These are phyloP conservation scores for Dothiorella sarmentorum DNA, from an alignment of 2,329 filamentous ascomycete species.

Conservation along the genomic window DNA sequence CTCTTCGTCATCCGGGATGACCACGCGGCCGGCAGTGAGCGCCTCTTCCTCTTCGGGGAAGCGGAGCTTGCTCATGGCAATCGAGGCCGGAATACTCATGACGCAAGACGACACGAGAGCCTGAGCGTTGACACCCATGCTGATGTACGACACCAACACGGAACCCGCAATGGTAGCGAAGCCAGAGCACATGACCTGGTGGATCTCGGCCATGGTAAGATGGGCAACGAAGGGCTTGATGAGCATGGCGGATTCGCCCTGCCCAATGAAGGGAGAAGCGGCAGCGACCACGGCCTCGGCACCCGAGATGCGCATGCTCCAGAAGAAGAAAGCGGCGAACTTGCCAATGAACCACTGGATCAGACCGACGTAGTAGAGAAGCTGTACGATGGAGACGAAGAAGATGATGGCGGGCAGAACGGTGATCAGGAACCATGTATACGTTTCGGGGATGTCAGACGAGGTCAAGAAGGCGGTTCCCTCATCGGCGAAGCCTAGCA, in stretches of 20 bases:
- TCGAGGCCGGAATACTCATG: conserved; percentile 90
- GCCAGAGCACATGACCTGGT: conserved; percentile 89
- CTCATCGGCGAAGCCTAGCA: conserved; percentile 71
- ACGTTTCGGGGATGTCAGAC: conserved; percentile 37
- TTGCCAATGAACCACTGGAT: conserved; percentile 89
- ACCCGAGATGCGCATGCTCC: conserved; percentile 79
- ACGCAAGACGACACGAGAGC: conserved; percentile 87
- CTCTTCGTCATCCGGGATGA: conserved; percentile 76
- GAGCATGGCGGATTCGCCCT: conserved; percentile 90
- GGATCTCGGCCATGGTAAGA: conserved; percentile 81
- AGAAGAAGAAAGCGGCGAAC: conserved; percentile 89
- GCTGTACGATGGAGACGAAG: conserved; percentile 88
- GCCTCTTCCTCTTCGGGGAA: conserved; percentile 87
- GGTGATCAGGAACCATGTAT: conserved; percentile 67
- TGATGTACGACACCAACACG: conserved; percentile 81
- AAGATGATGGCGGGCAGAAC: conserved; percentile 94
- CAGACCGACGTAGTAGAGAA: conserved; percentile 75
- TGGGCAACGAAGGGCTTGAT: conserved; percentile 83
- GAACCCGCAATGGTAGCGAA: conserved; percentile 91
- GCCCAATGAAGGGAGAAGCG: conserved; percentile 89
- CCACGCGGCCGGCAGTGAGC: conserved; percentile 74
- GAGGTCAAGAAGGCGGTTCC: conserved; percentile 70
- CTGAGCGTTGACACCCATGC: conserved; percentile 77
- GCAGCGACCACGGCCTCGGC: conserved; percentile 92
- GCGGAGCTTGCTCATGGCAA: conserved; percentile 84